These are phyloP conservation scores for Lachancea fermentati DNA, from an alignment of 805 yeast genomes.

Conservation along the genomic window DNA sequence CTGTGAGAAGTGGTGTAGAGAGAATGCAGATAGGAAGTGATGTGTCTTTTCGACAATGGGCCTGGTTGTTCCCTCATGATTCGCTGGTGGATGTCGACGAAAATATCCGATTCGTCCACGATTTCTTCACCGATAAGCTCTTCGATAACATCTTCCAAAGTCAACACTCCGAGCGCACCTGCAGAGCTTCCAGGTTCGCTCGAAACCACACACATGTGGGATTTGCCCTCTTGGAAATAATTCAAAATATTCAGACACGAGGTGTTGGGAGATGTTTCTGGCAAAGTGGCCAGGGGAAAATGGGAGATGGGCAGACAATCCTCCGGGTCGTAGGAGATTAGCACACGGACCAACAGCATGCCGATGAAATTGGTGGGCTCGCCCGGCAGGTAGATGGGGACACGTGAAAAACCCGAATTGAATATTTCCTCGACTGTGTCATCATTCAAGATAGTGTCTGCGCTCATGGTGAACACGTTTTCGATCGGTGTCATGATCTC, in stretches of 20 bases:
- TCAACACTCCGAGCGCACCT: slow-evolving; percentile 88
- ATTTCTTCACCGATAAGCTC: slow-evolving; percentile 97
- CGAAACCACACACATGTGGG: slow-evolving; percentile 94
- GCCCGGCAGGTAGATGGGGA: slow-evolving; percentile 86
- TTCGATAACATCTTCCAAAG: slow-evolving; percentile 96
- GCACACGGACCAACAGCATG: slow-evolving; percentile 85
- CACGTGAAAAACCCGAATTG: slow-evolving; percentile 90
- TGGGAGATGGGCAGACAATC: slow-evolving; percentile 88
- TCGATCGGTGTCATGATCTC: slow-evolving; percentile 92
- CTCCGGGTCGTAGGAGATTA: slow-evolving; percentile 95
- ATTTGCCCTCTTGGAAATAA: slow-evolving; percentile 95
- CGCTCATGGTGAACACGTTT: slow-evolving; percentile 81
- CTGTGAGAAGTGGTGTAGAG: slow-evolving; percentile 43
- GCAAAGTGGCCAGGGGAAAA: slow-evolving; percentile 92
- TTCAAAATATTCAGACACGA: slow-evolving; percentile 90
- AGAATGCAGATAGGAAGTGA: slow-evolving; percentile 62
- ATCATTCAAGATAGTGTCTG: slow-evolving; percentile 80
- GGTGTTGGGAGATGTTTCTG: slow-evolving; percentile 88
- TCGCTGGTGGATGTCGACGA: slow-evolving; percentile 81
- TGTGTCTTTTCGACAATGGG: slow-evolving; percentile 63
- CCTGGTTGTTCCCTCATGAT: slow-evolving; percentile 76
- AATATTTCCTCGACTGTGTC: slow-evolving; percentile 80
- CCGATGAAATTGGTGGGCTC: slow-evolving; percentile 91
- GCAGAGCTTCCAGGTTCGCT: slow-evolving; percentile 74
- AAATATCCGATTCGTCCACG: slow-evolving; percentile 93